Conservation (phyloP, 2,329 filamentous ascomycete species). For the Ophiognomonia clavigignenti-juglandacearum region DNA sequence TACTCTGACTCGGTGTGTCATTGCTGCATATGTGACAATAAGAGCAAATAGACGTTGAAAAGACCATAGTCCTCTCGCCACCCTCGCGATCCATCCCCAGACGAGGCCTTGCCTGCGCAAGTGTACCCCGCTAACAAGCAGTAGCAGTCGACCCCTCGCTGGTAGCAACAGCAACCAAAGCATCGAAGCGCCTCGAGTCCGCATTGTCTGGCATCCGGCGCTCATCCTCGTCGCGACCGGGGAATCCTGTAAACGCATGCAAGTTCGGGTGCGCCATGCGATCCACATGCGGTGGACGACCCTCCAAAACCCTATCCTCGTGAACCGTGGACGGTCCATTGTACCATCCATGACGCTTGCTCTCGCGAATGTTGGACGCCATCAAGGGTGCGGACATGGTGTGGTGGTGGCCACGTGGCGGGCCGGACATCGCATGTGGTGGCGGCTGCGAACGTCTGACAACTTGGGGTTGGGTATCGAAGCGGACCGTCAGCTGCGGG, state of each 20-base stretch:
- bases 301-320: conserved; percentile 32
- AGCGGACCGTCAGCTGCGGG: conserved; percentile 46
- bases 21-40: no score
- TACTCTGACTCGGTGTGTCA: no score
- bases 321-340: conserved; percentile 44
- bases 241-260: conserved; percentile 46
- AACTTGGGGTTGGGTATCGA: conserved; percentile 42
- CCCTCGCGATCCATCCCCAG: no score
- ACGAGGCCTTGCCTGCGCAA: not conserved
- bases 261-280: conserved; percentile 56
- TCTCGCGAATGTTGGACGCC: conserved; percentile 51
- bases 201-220: conserved; percentile 25
- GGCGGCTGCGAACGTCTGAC: conserved; percentile 21
- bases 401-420: conserved; percentile 42
- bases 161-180: conserved; percentile 61
- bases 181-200: conserved; percentile 51
- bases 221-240: conserved; percentile 29
- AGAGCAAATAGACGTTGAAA: no score
- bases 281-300: conserved; percentile 39
- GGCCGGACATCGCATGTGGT: conserved; percentile 1
- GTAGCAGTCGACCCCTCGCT: conserved; percentile 38
- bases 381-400: conserved; percentile 56
- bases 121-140: conserved; percentile 16
- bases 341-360: conserved; percentile 70
- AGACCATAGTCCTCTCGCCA: no score